Percentiles rank a stretch among this genome's conserved stretches.
Evolutionary conservation across 768 basidiomycete genomes (phyloP).

Genomic region (Cyathus striatus): DNA sequence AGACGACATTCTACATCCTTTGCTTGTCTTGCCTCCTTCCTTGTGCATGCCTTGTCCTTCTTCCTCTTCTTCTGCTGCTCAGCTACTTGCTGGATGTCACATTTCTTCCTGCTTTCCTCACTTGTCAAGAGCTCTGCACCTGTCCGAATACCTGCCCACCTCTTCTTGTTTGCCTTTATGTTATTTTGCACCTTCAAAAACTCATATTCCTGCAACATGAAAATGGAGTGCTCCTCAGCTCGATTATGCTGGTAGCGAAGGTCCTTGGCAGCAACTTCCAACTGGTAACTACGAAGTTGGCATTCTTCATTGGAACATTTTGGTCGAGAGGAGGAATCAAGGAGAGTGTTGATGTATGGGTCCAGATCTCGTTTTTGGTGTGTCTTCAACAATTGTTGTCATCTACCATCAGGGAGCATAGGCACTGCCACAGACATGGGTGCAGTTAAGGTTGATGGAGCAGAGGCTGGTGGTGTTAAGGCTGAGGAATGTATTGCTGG

Average conservation of each 20-base stretch:
- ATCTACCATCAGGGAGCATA: too few species aligned
- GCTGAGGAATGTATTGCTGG: too few species aligned
- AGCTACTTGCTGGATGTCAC: not conserved
- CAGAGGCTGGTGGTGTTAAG: not conserved
- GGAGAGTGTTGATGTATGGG: not conserved
- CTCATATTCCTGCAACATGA: not conserved
- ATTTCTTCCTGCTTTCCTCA: not conserved
- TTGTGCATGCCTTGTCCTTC: not conserved
- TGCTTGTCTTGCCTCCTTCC: not conserved
- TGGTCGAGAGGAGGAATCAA: not conserved
- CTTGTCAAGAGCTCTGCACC: not conserved
- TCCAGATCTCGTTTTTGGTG: too few species aligned
- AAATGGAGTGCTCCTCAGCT: not conserved
- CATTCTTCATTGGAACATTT: not conserved
- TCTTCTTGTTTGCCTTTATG: not conserved
- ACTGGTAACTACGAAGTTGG: not conserved
- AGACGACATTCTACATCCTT: not conserved
- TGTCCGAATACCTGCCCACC: not conserved
- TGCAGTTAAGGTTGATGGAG: too few species aligned
- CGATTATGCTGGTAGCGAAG: not conserved
- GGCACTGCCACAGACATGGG: too few species aligned
- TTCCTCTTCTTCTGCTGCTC: not conserved
- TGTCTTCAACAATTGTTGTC: too few species aligned
- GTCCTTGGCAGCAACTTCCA: not conserved
- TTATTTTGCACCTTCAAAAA: not conserved